A percentile compares a stretch with the other conserved stretches of the same genome.
Evolutionary conservation across 345 rosid genomes (phyloP).

Genomic region (Laguncularia racemosa): DNA sequence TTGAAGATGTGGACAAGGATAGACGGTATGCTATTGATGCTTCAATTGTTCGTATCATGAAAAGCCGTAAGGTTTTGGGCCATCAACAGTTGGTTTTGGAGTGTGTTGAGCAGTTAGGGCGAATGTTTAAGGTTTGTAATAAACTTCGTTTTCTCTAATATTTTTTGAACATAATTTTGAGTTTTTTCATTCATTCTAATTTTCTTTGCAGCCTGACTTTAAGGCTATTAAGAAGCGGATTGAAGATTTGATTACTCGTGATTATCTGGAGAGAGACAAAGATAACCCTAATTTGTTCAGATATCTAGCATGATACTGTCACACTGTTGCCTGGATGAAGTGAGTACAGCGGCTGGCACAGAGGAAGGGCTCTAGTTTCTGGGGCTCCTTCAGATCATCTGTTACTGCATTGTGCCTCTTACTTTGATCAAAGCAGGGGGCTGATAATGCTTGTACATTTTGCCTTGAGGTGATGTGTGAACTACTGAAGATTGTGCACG

Average conservation of each 20-base stretch:
- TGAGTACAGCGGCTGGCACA: too few species aligned
- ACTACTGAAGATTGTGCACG: too few species aligned
- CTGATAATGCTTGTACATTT: too few species aligned
- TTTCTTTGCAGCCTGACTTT: slow-evolving; percentile 57
- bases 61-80: slow-evolving; percentile 52
- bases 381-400: too few species aligned
- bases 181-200: neutral
- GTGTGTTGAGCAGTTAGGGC: slow-evolving; percentile 63
- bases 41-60: slow-evolving; percentile 70
- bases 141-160: neutral
- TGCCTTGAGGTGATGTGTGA: too few species aligned
- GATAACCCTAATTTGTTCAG: slow-evolving; percentile 40
- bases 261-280: slow-evolving; percentile 62
- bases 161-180: neutral
- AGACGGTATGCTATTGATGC: slow-evolving; percentile 72
- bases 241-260: slow-evolving; percentile 63
- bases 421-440: too few species aligned
- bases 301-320: slow-evolving; percentile 44
- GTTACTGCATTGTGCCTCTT: too few species aligned
- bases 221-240: slow-evolving; percentile 73
- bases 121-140: slow-evolving; percentile 56
- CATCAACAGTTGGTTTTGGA: slow-evolving; percentile 50
- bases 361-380: too few species aligned
- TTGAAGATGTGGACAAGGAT: slow-evolving; percentile 70
- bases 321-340: neutral